Conservation (phyloP, 768 basidiomycete species). For the Russula vinacea region DNA sequence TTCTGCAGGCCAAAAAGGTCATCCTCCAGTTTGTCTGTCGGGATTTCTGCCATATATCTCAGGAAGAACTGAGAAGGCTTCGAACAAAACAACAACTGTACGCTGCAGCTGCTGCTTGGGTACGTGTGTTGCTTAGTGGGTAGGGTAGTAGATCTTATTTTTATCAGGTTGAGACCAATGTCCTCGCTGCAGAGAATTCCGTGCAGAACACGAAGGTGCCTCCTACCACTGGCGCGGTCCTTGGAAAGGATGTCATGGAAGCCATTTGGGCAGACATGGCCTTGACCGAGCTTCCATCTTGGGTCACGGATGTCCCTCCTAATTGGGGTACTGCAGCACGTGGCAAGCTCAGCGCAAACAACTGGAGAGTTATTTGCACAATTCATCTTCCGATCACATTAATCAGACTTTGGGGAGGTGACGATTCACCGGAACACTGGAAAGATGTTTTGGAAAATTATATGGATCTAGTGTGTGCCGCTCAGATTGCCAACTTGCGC, state of each 20-base stretch:
- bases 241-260: slow-evolving; percentile 36
- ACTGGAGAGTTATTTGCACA: slow-evolving; percentile 38
- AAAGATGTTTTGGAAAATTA: slow-evolving; percentile 35
- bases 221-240: slow-evolving; percentile 21
- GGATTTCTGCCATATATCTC: not conserved
- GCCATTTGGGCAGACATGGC: slow-evolving; percentile 37
- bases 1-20: not conserved
- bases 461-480: slow-evolving; percentile 35
- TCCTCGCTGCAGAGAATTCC: not conserved
- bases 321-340: slow-evolving; percentile 36
- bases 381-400: slow-evolving; percentile 40
- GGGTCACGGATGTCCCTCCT: slow-evolving; percentile 36
- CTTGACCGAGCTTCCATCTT: slow-evolving; percentile 34
- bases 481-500: slow-evolving; percentile 31
- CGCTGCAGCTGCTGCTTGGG: not conserved
- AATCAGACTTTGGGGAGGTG: slow-evolving; percentile 37
- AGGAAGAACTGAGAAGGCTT: not conserved
- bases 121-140: not conserved
- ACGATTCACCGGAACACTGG: slow-evolving; percentile 20
- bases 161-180: not conserved
- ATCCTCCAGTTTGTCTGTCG: not conserved
- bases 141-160: not conserved
- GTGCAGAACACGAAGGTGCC: not conserved
- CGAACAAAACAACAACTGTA: not conserved
- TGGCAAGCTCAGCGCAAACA: slow-evolving; percentile 40